phyloP scores from a whole-genome alignment of 1,284 basidiomycete genomes.

The Leucoagaricus sp. region DNA sequence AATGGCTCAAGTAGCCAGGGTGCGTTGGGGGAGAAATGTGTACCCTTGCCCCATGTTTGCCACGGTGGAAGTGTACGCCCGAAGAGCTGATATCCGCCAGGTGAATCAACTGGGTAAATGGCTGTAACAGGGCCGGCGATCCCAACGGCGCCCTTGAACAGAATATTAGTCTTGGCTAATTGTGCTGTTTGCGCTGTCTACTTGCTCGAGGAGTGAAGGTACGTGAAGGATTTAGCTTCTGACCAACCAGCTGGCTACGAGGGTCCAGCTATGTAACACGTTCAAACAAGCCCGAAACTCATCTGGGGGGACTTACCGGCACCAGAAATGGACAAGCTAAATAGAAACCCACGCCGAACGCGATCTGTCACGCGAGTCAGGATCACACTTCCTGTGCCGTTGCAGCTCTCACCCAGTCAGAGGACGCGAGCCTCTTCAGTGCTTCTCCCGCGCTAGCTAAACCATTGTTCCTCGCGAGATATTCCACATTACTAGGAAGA shows the following conservation, averaged over 20 bases:
- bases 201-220: conserved; percentile 59
- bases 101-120: conserved; percentile 68
- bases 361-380: conserved; percentile 39
- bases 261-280: conserved; percentile 72
- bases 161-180: too few species aligned
- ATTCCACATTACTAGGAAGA: conserved; percentile 68
- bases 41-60: conserved; percentile 62
- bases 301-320: conserved; percentile 44
- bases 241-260: conserved; percentile 55
- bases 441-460: conserved; percentile 44
- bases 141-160: conserved; percentile 58
- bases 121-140: conserved; percentile 61
- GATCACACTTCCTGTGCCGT: not conserved
- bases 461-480: conserved; percentile 67
- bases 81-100: conserved; percentile 67
- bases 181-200: not conserved
- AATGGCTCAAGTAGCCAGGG: conserved; percentile 69
- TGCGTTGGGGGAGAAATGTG: conserved; percentile 43
- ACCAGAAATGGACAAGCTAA: conserved; percentile 62
- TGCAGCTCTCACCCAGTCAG: conserved; percentile 45
- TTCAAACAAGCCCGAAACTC: too few species aligned
- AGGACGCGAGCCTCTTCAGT: conserved; percentile 43
- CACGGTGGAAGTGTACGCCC: conserved; percentile 60
- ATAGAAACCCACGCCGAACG: conserved; percentile 65
- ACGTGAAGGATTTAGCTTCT: conserved; percentile 68